Percentiles rank a stretch among this genome's conserved stretches.
Evolutionary conservation across 2,329 filamentous ascomycete genomes (phyloP).

Genomic region (Lecanicillium sp.): DNA sequence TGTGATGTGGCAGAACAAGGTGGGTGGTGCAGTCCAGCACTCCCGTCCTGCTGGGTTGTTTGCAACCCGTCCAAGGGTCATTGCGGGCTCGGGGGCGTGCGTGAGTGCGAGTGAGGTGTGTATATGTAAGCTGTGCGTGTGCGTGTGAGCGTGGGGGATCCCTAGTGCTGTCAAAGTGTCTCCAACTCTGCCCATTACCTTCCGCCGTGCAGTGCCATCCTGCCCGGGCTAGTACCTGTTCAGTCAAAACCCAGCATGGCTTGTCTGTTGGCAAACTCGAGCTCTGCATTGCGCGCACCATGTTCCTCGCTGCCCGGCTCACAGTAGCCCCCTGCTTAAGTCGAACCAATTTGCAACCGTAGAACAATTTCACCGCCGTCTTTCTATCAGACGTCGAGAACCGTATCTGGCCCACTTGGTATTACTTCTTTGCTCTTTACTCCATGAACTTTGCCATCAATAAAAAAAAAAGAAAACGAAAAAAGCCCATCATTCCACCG

Average conservation of each 20-base stretch:
- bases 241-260: not conserved
- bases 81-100: not conserved
- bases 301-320: not conserved
- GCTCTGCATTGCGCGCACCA: constrained; percentile 3
- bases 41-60: not conserved
- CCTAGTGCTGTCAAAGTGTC: constrained; percentile 11
- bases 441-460: constrained; percentile 9
- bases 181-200: constrained; percentile 1
- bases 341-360: not conserved
- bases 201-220: constrained; percentile 2
- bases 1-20: constrained; percentile 10
- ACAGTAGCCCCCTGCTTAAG: not conserved
- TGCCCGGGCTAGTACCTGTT: constrained; percentile 3
- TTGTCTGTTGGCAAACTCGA: constrained; percentile 5
- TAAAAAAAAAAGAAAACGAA: too few relatives aligned
- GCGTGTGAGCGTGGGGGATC: not conserved
- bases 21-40: constrained; percentile 1
- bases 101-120: not conserved
- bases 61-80: constrained; percentile 4
- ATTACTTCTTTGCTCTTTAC: not conserved
- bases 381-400: constrained; percentile 8
- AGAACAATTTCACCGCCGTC: constrained; percentile 6
- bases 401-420: constrained; percentile 7
- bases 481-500: constrained; percentile 11
- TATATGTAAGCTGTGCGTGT: too few relatives aligned